phyloP scores from a whole-genome alignment of 495 filamentous ascomycete species.

The Talaromyces liani region DNA sequence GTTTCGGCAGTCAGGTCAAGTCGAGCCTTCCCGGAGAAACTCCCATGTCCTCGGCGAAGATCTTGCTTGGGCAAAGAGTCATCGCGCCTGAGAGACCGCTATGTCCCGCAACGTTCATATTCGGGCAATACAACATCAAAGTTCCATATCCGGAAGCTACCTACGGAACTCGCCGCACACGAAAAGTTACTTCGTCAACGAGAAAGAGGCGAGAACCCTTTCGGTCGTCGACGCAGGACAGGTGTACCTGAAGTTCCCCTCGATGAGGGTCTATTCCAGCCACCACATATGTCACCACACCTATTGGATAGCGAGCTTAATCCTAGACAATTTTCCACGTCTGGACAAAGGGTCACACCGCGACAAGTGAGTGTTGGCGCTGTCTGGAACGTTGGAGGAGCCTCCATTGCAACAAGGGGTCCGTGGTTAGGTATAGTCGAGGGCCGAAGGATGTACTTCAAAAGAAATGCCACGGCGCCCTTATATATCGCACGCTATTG shows the following conservation, averaged over 20 bases:
- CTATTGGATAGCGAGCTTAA: constrained; percentile 22
- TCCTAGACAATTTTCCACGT: constrained; percentile 5
- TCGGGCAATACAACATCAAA: constrained; percentile 39
- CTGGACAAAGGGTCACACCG: constrained; percentile 9
- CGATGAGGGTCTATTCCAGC: constrained; percentile 14
- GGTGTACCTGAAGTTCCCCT: constrained; percentile 14
- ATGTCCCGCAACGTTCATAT: constrained; percentile 51
- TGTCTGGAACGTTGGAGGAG: constrained; percentile 77
- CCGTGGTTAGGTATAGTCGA: constrained; percentile 43
- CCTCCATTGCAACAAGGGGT: constrained; percentile 40
- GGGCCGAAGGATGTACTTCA: constrained; percentile 54
- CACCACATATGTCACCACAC: constrained; percentile 27
- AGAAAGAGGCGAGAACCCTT: constrained; percentile 56
- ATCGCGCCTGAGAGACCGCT: constrained; percentile 48
- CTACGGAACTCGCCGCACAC: constrained; percentile 47
- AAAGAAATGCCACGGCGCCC: constrained; percentile 67
- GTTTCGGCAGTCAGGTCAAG: not conserved
- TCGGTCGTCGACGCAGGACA: constrained; percentile 38
- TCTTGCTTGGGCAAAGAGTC: not conserved
- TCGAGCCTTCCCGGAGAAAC: not conserved
- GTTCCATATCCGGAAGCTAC: constrained; percentile 58
- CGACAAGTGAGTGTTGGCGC: constrained; percentile 55
- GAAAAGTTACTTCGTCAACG: constrained; percentile 57
- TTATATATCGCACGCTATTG: constrained; percentile 53
- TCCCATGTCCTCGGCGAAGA: not conserved